Evolutionary conservation across 2,329 filamentous ascomycete species (phyloP), one percentile per base, ranked within the genome.

Genomic region (Colletotrichum tropicicola): DNA sequence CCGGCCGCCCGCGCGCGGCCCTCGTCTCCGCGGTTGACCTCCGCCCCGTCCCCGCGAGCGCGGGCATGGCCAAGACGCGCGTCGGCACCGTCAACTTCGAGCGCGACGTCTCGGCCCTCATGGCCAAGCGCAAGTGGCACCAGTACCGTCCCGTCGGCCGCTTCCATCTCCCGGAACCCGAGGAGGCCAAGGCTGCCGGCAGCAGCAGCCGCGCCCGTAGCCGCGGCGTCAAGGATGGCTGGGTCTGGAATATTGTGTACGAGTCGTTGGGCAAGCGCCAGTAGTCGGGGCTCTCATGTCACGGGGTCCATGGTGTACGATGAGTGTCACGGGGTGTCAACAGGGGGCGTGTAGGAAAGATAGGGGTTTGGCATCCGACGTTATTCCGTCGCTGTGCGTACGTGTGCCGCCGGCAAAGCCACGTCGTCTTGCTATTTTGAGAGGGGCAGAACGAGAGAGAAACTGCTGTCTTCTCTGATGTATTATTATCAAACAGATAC

Each of bases 1-100:
- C 87, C 69, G 83, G 82, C 66, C 86, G 85, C 73, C 85, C 86
- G 28, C 82, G 85, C 41, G 81, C 81, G 72, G 82, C 81, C 68
- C 75, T 75, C 64, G 70, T 82, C 27, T 74, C 74, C 49, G 78
- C 78, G 19, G 78, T 77, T 19, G 77, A 80, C 43, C 70, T 82
- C 25, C 63, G 70, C 5, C 74, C 76, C 28, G 65, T 68, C 21
- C 25, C 54, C 28, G 13, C 67, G 66, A 12, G 17, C 37, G 59
- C 59, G 13, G 47, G 60, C 5, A 28, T 30, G 39, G 30, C 28
- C 19, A 61, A 57, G 37, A 68, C 70, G n/a, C 75, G 79, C 44
- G 67, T 79, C 30, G 79, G 80, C 19, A 71, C 82, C 51, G 74
- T 82, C 69, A 81, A 81, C 70, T 80, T 77, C 55, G 70, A 74